Conservation (phyloP, 2,329 filamentous ascomycete species). For the Fusarium scirpi region DNA sequence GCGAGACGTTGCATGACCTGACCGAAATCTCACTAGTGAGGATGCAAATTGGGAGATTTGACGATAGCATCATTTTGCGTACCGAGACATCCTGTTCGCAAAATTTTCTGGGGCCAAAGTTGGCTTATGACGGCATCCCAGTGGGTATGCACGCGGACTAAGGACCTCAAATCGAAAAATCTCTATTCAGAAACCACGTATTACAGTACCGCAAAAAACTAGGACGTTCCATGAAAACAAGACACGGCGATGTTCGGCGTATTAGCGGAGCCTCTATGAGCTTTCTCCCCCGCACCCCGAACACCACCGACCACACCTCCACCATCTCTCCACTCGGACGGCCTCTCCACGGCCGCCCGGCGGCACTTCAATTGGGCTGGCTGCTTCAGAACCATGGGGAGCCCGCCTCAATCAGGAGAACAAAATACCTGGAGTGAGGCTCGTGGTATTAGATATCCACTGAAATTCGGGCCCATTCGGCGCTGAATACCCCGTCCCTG, state of each 20-base stretch:
- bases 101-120: constrained; percentile 16
- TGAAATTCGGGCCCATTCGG: constrained; percentile 31
- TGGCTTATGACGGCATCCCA: constrained; percentile 37
- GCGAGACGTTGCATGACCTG: constrained; percentile 40
- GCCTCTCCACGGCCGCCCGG: constrained; percentile 40
- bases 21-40: constrained; percentile 35
- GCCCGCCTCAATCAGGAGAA: constrained; percentile 33
- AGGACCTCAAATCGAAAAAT: constrained; percentile 23
- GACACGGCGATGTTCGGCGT: constrained; percentile 44
- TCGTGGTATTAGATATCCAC: constrained; percentile 33
- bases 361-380: constrained; percentile 35
- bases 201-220: constrained; percentile 3
- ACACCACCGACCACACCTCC: constrained; percentile 36
- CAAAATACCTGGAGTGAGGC: constrained; percentile 25
- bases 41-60: constrained; percentile 6
- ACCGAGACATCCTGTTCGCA: constrained; percentile 1
- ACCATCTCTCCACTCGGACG: constrained; percentile 39
- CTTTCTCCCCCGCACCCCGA: constrained; percentile 45
- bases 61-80: constrained; percentile 29
- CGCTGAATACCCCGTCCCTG: constrained; percentile 18
- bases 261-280: constrained; percentile 45
- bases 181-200: constrained; percentile 2
- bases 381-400: constrained; percentile 31
- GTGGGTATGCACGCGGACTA: constrained; percentile 19
- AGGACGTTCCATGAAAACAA: constrained; percentile 29